A percentile compares a stretch with the other conserved stretches of the same genome.
phyloP scores from a whole-genome alignment of 257 asterid genomes.

The Capsicum rhomboideum region DNA sequence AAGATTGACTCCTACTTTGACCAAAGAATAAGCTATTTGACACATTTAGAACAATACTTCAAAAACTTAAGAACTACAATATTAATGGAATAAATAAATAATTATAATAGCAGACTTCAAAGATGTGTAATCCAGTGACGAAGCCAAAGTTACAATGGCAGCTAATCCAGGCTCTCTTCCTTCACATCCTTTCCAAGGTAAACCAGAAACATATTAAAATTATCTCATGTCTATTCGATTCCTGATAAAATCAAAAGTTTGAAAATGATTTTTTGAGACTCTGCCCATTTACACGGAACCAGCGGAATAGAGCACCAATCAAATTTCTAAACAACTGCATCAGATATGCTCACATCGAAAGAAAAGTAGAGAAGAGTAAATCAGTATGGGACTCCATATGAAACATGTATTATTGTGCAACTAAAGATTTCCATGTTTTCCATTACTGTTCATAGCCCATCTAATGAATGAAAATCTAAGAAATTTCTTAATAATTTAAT shows the following conservation, averaged over 20 bases:
- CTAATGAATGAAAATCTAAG: not conserved
- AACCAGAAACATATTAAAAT: not conserved
- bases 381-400: not conserved
- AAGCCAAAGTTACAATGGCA: slow-evolving; percentile 79
- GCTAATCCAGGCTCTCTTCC: slow-evolving; percentile 82
- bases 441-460: not conserved
- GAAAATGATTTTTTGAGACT: not conserved
- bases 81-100: too few species aligned
- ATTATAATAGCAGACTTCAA: slow-evolving; percentile 81
- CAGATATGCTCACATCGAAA: not conserved
- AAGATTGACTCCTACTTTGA: too few species aligned
- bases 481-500: not conserved
- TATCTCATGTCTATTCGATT: not conserved
- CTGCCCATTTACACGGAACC: not conserved
- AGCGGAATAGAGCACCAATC: not conserved
- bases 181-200: slow-evolving; percentile 39
- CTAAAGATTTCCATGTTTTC: not conserved
- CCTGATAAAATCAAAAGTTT: not conserved
- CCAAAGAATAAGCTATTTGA: too few species aligned
- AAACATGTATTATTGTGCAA: not conserved
- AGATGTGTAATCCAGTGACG: slow-evolving; percentile 89
- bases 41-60: too few species aligned
- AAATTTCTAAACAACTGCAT: not conserved
- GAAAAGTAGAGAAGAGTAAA: not conserved
- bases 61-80: too few species aligned